A percentile compares a stretch with the other conserved stretches of the same genome.
Conservation (phyloP, 129 eudicot species). For the Ambrosia trifida region DNA sequence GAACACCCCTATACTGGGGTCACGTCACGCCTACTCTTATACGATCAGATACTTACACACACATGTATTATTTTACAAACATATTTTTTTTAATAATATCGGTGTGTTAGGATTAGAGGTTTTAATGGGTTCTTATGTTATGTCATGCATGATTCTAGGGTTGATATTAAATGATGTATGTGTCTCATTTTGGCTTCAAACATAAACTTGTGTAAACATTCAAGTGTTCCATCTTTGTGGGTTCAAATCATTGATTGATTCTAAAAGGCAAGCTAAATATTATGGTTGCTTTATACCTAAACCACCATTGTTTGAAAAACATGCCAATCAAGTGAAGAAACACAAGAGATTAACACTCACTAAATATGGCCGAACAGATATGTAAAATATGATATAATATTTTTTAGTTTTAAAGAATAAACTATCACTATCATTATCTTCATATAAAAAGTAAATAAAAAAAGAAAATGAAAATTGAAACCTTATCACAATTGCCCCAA, state of each 20-base stretch:
- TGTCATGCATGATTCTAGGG: not conserved
- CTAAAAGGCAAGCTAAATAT: constrained; percentile 10
- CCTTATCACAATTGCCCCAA: not conserved
- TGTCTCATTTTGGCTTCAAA: constrained; percentile 6
- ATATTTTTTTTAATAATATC: not conserved
- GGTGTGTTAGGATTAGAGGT: not conserved
- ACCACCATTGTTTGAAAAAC: constrained; percentile 13
- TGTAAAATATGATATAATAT: not conserved
- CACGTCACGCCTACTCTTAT: no score
- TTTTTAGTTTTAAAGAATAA: not conserved
- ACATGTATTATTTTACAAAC: no score
- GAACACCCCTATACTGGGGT: no score
- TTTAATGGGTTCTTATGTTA: not conserved
- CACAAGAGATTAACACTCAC: not conserved
- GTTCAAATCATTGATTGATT: constrained; percentile 1
- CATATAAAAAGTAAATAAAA: not conserved
- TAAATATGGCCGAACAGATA: not conserved
- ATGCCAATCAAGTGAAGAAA: not conserved
- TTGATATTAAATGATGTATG: not conserved
- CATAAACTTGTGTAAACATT: not conserved
- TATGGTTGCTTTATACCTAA: constrained; percentile 13
- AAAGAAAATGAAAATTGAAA: not conserved
- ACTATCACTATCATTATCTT: not conserved
- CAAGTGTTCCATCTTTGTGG: constrained; percentile 3
- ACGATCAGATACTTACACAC: no score